Base-by-base conservation (phyloP, 495 filamentous ascomycete species). In the Daldinia decipiens region DNA sequence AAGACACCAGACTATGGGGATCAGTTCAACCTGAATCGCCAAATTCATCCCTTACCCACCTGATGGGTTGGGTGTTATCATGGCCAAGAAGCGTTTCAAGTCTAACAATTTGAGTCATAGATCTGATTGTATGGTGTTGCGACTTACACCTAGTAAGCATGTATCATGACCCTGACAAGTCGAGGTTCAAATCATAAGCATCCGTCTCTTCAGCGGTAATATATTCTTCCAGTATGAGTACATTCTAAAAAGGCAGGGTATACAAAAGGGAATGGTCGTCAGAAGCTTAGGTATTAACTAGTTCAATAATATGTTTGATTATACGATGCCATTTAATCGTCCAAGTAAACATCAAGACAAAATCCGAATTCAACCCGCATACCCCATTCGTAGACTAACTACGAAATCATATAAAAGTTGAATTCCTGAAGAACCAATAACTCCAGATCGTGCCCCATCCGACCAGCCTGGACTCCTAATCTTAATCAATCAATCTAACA, bases 371-470 rank as follows among this genome's bases (percentile, higher is more conserved):
- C 4, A n/a, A n/a, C 17, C 40, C 7, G 40, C 5, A 21, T 45
- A 45, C n/a, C 4, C 40, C 3, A 17, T 45, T 45, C 40, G 7
- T 45, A 17, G 15, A 55, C 15, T 11, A 31, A n/a, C 17, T 11
- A 39, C 51, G 27, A 3, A 17, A 31, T n/a, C 50, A 39, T 26
- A 45, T 31, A 39, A 53, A 19, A 17, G 19, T 8, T 47, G 19
- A 24, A 9, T 11, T 5, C 43, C 8, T 1, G 9, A 56, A 34
- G 6, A 55, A 36, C 56, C 47, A 19, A 1, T 26, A 63, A 67
- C 59, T 63, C 64, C 64, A 29, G 32, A 71, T 43, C n/a, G 43
- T n/a, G 21, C n/a, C 34, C 11, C 17, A 8, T 57, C 50, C 19
- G 43, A 47, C 24, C 43, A 47, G 17, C 43, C 17, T 47, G 2